Percentiles rank a stretch among this genome's conserved stretches.
Evolutionary conservation across 1,139 yeast genomes (phyloP).

Genomic region (Yamadazyma sp.): DNA sequence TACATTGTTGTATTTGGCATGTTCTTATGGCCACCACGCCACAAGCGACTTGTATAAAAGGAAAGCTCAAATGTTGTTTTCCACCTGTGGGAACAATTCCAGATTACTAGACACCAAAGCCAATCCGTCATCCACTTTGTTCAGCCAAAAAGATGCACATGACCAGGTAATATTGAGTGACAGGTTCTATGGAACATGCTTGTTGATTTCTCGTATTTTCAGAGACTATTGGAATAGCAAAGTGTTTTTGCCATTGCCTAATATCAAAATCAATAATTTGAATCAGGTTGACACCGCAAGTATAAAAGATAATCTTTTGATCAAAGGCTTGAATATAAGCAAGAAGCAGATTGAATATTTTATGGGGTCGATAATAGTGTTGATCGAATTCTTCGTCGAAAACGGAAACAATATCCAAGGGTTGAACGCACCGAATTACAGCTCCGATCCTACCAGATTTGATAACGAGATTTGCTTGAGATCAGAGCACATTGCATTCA

Average conservation of each 20-base stretch:
- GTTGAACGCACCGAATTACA: conserved; percentile 49
- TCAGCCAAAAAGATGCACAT: conserved; percentile 20
- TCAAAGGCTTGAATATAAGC: conserved; percentile 48
- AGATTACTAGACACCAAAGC: conserved; percentile 32
- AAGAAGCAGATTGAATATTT: conserved; percentile 63
- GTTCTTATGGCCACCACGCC: conserved; percentile 59
- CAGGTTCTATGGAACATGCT: conserved; percentile 86
- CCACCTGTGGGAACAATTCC: conserved; percentile 57
- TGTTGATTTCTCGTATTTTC: conserved; percentile 74
- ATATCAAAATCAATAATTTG: conserved; percentile 37
- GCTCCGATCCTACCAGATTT: conserved; percentile 48
- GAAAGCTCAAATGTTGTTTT: conserved; percentile 51
- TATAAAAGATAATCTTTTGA: conserved; percentile 46
- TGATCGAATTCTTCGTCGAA: conserved; percentile 57
- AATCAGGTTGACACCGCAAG: conserved; percentile 43
- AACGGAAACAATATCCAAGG: conserved; percentile 67
- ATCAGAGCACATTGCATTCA: conserved; percentile 89
- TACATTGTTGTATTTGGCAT: conserved; percentile 78
- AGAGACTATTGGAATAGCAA: conserved; percentile 75
- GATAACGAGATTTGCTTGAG: conserved; percentile 73
- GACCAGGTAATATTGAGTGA: conserved; percentile 87
- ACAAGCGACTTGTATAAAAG: conserved; percentile 50
- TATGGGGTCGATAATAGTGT: conserved; percentile 63
- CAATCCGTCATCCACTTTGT: conserved; percentile 5
- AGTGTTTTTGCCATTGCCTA: conserved; percentile 55